Base-by-base conservation (phyloP, 2,329 filamentous ascomycete species). In the Ramularia collo-cygni region DNA sequence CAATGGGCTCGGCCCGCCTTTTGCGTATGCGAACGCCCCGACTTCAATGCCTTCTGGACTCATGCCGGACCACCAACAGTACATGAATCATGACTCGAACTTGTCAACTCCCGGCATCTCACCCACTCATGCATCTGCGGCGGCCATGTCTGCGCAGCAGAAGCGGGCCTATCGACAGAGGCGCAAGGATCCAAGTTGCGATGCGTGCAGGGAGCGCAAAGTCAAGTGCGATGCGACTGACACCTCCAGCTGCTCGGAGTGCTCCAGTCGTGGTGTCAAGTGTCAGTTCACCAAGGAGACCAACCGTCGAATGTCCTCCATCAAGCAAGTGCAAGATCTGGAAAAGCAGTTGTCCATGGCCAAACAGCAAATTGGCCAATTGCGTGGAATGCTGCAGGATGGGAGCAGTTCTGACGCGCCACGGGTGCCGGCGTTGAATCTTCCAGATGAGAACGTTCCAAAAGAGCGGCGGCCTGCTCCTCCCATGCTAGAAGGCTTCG, bases 281-380 rank as follows among this genome's bases (percentile, higher is more conserved):
- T 98, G 92, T 60, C 90, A 96, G 59, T 98, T 98, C 61, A 98
- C 92, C 35, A 98, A 98, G 67, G 92, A 98, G 65, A 98, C 92
- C 9, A 98, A 98, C 62, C 77, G 92, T 43, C 80, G 92, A 47
- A 98, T 98, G 92, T 96, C 92, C 13, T 96, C 90, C 1, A 96
- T 96, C 67, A 98, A 96, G 76, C 92, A 95, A 70, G 85, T 96
- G 9, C 92, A 96, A 65, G 92, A 98, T 61, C 72, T 98, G 17
- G 90, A 96, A 66, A 92, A 87, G 64, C 89, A 95, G 64, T 77
- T 95, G 56, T 77, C 83, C 33, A 76, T 82, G 37, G 75, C 92
- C 28, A 85, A 81, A 59, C 79, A 86, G 42, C 85, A 95, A 61
- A 89, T 95, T 56, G 74, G 71, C 40, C 81, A 80, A 46, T 68